phyloP scores from a whole-genome alignment of 2,329 filamentous ascomycete genomes.

The Aspergillus luchuensis region DNA sequence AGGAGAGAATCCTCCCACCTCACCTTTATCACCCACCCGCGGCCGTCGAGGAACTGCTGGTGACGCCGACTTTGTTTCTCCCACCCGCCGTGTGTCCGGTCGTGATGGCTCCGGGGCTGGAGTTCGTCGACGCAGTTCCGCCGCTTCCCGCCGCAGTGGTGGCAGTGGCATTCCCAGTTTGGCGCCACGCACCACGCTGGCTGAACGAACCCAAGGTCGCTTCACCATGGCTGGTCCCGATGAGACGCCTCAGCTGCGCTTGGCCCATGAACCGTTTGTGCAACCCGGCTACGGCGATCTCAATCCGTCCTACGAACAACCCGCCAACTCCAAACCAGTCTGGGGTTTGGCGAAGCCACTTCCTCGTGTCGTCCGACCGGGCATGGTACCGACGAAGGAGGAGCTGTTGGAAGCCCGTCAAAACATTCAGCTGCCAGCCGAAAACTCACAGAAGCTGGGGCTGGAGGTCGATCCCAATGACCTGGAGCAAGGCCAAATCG shows the following conservation, averaged over 20 bases:
- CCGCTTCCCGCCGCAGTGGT: conserved; percentile 22
- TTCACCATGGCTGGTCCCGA: conserved; percentile 39
- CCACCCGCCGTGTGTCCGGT: conserved; percentile 8
- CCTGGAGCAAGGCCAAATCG: conserved; percentile 47
- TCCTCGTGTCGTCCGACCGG: conserved; percentile 55
- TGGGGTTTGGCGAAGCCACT: conserved; percentile 58
- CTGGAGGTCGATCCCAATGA: conserved; percentile 46
- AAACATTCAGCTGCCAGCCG: conserved; percentile 35
- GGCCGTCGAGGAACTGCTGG: conserved; percentile 5
- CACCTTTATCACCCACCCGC: conserved; percentile 13
- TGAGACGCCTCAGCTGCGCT: conserved; percentile 31
- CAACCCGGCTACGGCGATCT: conserved; percentile 57
- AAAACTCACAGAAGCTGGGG: conserved; percentile 37
- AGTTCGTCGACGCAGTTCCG: conserved; percentile 27
- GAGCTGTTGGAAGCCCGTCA: conserved; percentile 37
- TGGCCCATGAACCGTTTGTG: conserved; percentile 50
- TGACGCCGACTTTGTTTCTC: conserved; percentile 20
- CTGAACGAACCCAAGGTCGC: conserved; percentile 31
- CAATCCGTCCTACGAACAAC: conserved; percentile 58
- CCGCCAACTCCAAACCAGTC: conserved; percentile 52
- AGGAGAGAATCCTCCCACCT: neutral
- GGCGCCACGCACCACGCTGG: conserved; percentile 29
- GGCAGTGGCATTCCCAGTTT: conserved; percentile 27
- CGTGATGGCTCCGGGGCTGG: conserved; percentile 11
- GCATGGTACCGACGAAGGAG: conserved; percentile 53